phyloP scores from a whole-genome alignment of 2,329 filamentous ascomycete species.

The Thermoascus crustaceus region DNA sequence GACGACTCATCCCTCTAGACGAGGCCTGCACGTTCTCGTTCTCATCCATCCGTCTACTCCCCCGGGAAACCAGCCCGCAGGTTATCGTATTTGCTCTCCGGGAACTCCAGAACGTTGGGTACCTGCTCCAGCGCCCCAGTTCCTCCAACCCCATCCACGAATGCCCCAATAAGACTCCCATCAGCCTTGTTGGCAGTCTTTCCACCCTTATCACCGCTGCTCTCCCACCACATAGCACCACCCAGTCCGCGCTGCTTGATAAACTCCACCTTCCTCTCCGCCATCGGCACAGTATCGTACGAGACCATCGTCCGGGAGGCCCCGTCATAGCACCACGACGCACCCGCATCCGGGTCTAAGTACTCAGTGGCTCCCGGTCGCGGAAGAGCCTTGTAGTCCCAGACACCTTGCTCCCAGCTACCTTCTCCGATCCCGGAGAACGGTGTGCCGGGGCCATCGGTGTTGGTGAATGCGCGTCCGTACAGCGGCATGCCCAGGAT shows the following conservation, averaged over 20 bases:
- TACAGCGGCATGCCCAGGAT: conserved; percentile 96
- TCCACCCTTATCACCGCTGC: conserved; percentile 64
- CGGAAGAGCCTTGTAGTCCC: conserved; percentile 82
- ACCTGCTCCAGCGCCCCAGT: conserved; percentile 25
- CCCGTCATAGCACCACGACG: conserved; percentile 70
- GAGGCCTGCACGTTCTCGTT: neutral
- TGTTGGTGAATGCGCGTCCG: conserved; percentile 75
- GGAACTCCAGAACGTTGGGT: conserved; percentile 28
- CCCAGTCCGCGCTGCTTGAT: conserved; percentile 60
- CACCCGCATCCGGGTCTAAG: conserved; percentile 55
- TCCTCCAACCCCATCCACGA: conserved; percentile 31
- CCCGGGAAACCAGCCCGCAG: conserved; percentile 22
- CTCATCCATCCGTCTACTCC: neutral
- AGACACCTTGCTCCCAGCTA: conserved; percentile 77
- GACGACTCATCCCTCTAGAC: no score
- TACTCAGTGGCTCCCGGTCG: conserved; percentile 56
- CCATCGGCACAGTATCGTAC: conserved; percentile 58
- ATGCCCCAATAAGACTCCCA: conserved; percentile 59
- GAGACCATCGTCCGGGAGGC: conserved; percentile 59
- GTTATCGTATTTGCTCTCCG: conserved; percentile 36
- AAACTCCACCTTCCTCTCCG: conserved; percentile 61
- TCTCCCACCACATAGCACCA: conserved; percentile 97
- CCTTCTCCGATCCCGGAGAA: conserved; percentile 65
- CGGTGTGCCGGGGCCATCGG: conserved; percentile 62
- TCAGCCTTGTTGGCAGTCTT: conserved; percentile 26